These are phyloP conservation scores for Calocybe cyanea DNA, from an alignment of 768 basidiomycete species.

Conservation along the genomic window DNA sequence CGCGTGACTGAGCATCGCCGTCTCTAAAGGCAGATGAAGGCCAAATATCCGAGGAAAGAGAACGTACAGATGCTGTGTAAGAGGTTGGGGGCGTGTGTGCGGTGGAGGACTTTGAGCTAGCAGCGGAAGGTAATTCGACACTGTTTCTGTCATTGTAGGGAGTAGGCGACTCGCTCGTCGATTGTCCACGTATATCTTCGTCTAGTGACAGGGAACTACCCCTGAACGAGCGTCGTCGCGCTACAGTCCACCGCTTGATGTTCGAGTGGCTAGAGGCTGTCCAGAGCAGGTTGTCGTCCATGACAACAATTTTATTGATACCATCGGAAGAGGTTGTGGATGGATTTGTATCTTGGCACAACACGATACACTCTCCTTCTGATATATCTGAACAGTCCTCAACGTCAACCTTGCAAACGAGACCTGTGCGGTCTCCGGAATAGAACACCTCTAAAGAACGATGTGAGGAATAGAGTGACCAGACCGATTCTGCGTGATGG, in stretches of 20 bases:
- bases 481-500: constrained; percentile 91
- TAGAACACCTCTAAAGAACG: constrained; percentile 87
- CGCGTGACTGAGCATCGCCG: constrained; percentile 40
- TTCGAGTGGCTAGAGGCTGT: constrained; percentile 82
- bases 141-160: constrained; percentile 16
- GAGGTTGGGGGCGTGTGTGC: constrained; percentile 26
- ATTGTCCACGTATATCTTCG: constrained; percentile 11
- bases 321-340: constrained; percentile 38
- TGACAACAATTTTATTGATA: constrained; percentile 77
- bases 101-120: constrained; percentile 26
- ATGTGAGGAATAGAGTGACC: constrained; percentile 88
- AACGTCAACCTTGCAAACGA: constrained; percentile 88
- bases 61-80: constrained; percentile 30
- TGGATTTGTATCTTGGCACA: constrained; percentile 64
- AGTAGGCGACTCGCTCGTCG: constrained; percentile 16
- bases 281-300: constrained; percentile 87
- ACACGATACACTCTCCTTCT: constrained; percentile 84
- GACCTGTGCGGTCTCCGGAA: constrained; percentile 90
- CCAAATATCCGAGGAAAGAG: constrained; percentile 30
- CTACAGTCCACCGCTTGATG: constrained; percentile 79
- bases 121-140: constrained; percentile 17
- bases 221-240: constrained; percentile 41
- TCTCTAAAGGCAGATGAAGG: constrained; percentile 24
- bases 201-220: constrained; percentile 16
- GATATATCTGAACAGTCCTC: constrained; percentile 76